A percentile compares a stretch with the other conserved stretches of the same genome.
These are phyloP conservation scores for Hura crepitans DNA, from an alignment of 441 rosid species.

Conservation along the genomic window DNA sequence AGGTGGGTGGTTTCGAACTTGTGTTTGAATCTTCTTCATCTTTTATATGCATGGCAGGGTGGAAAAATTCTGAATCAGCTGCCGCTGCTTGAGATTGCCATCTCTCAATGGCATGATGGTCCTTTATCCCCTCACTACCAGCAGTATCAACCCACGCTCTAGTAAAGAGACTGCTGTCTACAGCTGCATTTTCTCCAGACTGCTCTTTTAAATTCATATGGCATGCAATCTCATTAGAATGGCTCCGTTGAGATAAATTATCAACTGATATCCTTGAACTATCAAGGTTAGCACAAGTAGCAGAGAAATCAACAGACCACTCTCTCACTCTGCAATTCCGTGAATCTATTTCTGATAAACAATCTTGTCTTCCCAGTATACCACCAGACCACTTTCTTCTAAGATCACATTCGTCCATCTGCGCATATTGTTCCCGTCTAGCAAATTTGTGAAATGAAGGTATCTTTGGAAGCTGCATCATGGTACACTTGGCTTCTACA, in stretches of 20 bases:
- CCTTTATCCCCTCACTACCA: constrained; percentile 84
- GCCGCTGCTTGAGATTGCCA: constrained; percentile 99
- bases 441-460: constrained; percentile 98
- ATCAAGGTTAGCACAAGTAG: constrained; percentile 75
- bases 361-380: constrained; percentile 83
- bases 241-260: constrained; percentile 84
- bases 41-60: constrained; percentile 49
- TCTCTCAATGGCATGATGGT: constrained; percentile 92
- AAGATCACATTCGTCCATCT: constrained; percentile 69
- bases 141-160: constrained; percentile 97
- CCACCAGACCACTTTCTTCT: constrained; percentile 86
- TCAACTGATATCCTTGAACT: constrained; percentile 71
- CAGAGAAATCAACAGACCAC: constrained; percentile 95
- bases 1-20: constrained; percentile 56
- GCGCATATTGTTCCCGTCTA: constrained; percentile 84
- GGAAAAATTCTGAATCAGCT: constrained; percentile 77
- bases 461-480: constrained; percentile 90
- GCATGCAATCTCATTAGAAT: constrained; percentile 79
- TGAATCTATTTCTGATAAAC: constrained; percentile 97
- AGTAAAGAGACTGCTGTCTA: constrained; percentile 71
- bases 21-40: constrained; percentile 89
- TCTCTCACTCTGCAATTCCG: constrained; percentile 98
- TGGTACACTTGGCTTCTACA: constrained; percentile 60
- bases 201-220: constrained; percentile 76
- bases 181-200: constrained; percentile 92